phyloP scores from a whole-genome alignment of 768 basidiomycete genomes.

The Collybia sp. region DNA sequence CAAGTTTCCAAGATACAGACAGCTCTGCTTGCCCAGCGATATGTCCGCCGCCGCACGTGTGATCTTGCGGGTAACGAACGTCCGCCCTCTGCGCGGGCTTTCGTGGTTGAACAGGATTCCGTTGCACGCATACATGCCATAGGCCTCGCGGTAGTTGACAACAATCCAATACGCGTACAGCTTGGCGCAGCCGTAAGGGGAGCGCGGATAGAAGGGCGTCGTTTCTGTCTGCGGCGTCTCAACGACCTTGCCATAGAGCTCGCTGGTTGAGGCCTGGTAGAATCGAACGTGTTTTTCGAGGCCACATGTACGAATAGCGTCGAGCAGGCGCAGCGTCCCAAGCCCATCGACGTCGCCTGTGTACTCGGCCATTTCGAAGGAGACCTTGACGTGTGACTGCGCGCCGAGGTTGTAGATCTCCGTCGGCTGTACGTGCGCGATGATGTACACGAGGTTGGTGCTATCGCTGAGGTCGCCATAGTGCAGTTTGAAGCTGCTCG shows the following conservation, averaged over 20 bases:
- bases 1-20: conserved; percentile 91
- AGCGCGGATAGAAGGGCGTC: conserved; percentile 96
- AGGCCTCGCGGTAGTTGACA: conserved; percentile 91
- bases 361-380: conserved; percentile 99
- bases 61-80: conserved; percentile 96
- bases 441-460: conserved; percentile 95
- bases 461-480: conserved; percentile 94
- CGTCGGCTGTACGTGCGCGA: conserved; percentile 90
- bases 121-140: conserved; percentile 95
- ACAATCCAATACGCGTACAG: conserved; percentile 90
- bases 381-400: conserved; percentile 98
- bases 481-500: conserved; percentile 64
- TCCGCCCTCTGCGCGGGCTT: conserved; percentile 89
- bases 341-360: conserved; percentile 96
- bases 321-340: conserved; percentile 91
- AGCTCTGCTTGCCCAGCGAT: conserved; percentile 79
- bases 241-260: conserved; percentile 95
- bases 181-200: conserved; percentile 95
- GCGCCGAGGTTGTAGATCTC: conserved; percentile 99
- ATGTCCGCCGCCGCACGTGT: conserved; percentile 92
- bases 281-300: conserved; percentile 91
- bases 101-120: conserved; percentile 99
- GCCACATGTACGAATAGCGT: conserved; percentile 94
- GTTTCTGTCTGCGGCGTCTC: conserved; percentile 95
- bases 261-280: conserved; percentile 97